phyloP scores from a whole-genome alignment of 352 stramenopile genomes.

The Phytophthora cryptogea region DNA sequence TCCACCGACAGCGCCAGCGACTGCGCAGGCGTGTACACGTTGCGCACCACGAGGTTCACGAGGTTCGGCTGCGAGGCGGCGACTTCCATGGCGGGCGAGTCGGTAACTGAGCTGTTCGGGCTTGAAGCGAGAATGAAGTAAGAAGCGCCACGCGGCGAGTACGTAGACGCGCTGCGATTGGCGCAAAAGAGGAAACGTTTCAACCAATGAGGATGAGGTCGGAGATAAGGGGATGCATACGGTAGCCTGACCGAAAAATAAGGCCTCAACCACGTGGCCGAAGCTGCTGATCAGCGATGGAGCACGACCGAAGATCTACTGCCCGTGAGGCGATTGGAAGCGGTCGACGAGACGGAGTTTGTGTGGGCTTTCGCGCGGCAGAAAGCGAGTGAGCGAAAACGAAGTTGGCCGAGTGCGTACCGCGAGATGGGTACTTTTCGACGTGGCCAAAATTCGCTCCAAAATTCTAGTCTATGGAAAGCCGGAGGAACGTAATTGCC shows the following conservation, averaged over 20 bases:
- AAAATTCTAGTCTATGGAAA: constrained; percentile 34
- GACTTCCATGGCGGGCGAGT: constrained; percentile 27
- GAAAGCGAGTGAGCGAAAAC: background rate
- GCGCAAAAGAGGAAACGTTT: background rate
- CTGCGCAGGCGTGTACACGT: constrained; percentile 72
- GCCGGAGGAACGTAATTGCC: constrained; percentile 24
- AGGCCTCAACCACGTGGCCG: background rate
- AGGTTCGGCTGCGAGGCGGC: constrained; percentile 1
- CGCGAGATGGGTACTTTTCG: constrained; percentile 14
- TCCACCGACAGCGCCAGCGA: constrained; percentile 51
- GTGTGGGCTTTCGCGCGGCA: background rate
- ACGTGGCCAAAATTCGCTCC: constrained; percentile 17
- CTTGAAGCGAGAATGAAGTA: constrained; percentile 34
- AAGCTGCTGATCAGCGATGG: background rate
- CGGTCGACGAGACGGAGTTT: too few relatives aligned
- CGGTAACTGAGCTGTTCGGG: constrained; percentile 14
- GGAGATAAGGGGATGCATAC: background rate
- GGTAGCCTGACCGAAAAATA: background rate
- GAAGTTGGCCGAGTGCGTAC: constrained; percentile 23
- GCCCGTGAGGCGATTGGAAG: too few relatives aligned
- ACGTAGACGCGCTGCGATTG: constrained; percentile 8
- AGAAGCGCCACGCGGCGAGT: constrained; percentile 21
- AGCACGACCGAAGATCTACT: too few relatives aligned
- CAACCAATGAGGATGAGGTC: constrained; percentile 3
- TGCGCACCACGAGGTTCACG: constrained; percentile 81